phyloP scores from a whole-genome alignment of 495 filamentous ascomycete genomes.

The Penicillium manginii region DNA sequence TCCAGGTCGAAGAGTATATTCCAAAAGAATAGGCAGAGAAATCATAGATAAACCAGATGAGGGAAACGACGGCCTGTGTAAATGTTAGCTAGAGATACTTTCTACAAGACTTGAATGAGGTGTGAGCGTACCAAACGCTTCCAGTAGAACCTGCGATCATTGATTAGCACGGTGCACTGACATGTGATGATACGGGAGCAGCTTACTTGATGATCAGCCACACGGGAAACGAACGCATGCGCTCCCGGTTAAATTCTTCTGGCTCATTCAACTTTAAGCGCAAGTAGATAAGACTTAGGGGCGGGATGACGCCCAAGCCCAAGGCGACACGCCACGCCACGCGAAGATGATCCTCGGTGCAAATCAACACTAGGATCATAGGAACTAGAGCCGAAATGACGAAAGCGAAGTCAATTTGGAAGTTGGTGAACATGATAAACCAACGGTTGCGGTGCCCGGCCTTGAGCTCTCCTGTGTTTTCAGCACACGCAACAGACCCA shows the following conservation, averaged over 20 bases:
- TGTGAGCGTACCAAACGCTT: constrained; percentile 40
- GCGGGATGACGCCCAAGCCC: constrained; percentile 80
- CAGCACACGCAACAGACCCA: constrained; percentile 80
- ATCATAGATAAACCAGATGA: constrained; percentile 95
- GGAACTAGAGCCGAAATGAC: constrained; percentile 77
- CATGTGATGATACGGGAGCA: background rate
- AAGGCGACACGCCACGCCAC: constrained; percentile 77
- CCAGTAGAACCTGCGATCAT: constrained; percentile 52
- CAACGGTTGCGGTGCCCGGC: constrained; percentile 79
- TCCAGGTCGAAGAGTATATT: constrained; percentile 74
- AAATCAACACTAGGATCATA: constrained; percentile 70
- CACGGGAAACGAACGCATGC: constrained; percentile 56
- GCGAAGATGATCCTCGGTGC: constrained; percentile 67
- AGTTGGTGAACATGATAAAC: constrained; percentile 94
- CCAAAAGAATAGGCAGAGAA: constrained; percentile 80
- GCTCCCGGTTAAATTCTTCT: constrained; percentile 72
- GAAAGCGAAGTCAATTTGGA: constrained; percentile 82
- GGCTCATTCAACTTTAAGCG: constrained; percentile 81
- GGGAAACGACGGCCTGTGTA: constrained; percentile 63
- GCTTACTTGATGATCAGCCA: constrained; percentile 55
- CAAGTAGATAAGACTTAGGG: constrained; percentile 71
- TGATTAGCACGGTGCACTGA: background rate
- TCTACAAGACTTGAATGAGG: background rate
- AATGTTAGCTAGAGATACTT: background rate
- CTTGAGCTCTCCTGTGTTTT: constrained; percentile 82